A percentile compares a stretch with the other conserved stretches of the same genome.
Conservation (phyloP, 2,329 filamentous ascomycete genomes). For the Sporothrix sp. region DNA sequence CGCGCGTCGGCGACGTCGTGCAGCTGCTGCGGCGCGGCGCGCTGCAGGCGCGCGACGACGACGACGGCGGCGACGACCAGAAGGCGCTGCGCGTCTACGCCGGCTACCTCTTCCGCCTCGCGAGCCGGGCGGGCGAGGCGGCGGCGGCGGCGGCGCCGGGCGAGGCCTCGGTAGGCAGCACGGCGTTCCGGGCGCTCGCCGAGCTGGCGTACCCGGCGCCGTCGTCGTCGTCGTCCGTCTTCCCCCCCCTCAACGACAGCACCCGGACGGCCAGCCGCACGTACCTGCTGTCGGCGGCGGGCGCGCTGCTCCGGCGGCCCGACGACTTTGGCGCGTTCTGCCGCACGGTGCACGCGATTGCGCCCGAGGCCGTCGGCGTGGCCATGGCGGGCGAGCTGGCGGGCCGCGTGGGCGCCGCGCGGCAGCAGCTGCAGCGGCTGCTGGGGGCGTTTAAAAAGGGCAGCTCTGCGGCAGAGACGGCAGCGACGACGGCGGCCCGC, state of each 20-base stretch:
- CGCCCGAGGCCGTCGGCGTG: conserved; percentile 39
- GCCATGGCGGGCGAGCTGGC: conserved; percentile 47
- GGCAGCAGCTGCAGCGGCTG: conserved; percentile 41
- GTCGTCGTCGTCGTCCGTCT: conserved; percentile 22
- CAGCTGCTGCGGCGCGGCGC: conserved; percentile 34
- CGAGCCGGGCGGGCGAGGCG: conserved; percentile 30
- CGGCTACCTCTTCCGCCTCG: conserved; percentile 44
- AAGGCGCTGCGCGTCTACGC: conserved; percentile 41
- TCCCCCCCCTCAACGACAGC: conserved; percentile 40
- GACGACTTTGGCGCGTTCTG: conserved; percentile 46
- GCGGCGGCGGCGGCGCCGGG: conserved; percentile 24
- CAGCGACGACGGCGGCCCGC: conserved; percentile 31
- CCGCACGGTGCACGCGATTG: conserved; percentile 43
- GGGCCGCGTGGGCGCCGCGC: conserved; percentile 41
- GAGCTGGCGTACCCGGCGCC: conserved; percentile 44
- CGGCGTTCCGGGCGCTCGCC: conserved; percentile 43
- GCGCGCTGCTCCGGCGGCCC: conserved; percentile 44
- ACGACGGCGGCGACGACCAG: conserved; percentile 28
- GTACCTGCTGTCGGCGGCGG: conserved; percentile 48
- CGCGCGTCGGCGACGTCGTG: conserved; percentile 46
- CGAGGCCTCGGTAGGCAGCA: conserved; percentile 29
- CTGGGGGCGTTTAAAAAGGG: conserved; percentile 25
- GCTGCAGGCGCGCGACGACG: conserved; percentile 22
- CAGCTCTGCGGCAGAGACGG: conserved; percentile 13
- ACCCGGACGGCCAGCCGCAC: conserved; percentile 45